These are phyloP conservation scores for Phycomyces nitens DNA, from an alignment of 192 early-diverging fungal genomes.

Conservation along the genomic window DNA sequence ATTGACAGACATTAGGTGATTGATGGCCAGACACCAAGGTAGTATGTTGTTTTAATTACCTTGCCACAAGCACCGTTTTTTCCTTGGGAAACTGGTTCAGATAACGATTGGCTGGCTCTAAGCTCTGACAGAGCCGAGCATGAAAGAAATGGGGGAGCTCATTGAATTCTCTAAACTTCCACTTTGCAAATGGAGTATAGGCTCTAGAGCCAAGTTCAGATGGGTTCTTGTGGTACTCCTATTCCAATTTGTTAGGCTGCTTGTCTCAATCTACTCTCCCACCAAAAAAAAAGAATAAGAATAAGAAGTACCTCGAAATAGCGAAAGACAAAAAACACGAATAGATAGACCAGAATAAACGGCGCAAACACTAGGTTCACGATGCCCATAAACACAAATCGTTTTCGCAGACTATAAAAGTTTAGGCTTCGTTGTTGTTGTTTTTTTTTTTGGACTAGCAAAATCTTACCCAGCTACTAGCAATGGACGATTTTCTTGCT, in stretches of 20 bases:
- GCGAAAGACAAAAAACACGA: conserved; percentile 86
- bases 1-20: background rate
- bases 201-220: conserved; percentile 72
- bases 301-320: conserved; percentile 79
- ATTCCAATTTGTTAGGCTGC: conserved; percentile 15
- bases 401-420: conserved; percentile 54
- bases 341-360: conserved; percentile 75
- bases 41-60: no score
- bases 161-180: conserved; percentile 97
- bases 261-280: background rate
- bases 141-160: conserved; percentile 91
- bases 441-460: conserved; percentile 16
- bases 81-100: conserved; percentile 88
- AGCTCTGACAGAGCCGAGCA: conserved; percentile 67
- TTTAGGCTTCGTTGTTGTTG: background rate
- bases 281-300: background rate
- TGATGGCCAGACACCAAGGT: no score
- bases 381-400: conserved; percentile 88
- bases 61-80: conserved; percentile 70
- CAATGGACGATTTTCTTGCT: conserved; percentile 60
- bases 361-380: conserved; percentile 84
- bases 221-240: conserved; percentile 82
- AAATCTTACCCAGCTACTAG: conserved; percentile 62
- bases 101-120: conserved; percentile 77
- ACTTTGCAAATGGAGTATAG: conserved; percentile 83